Evolutionary conservation across 176 grass and related monocot genomes (phyloP).

Genomic region (Tillandsia leiboldiana): DNA sequence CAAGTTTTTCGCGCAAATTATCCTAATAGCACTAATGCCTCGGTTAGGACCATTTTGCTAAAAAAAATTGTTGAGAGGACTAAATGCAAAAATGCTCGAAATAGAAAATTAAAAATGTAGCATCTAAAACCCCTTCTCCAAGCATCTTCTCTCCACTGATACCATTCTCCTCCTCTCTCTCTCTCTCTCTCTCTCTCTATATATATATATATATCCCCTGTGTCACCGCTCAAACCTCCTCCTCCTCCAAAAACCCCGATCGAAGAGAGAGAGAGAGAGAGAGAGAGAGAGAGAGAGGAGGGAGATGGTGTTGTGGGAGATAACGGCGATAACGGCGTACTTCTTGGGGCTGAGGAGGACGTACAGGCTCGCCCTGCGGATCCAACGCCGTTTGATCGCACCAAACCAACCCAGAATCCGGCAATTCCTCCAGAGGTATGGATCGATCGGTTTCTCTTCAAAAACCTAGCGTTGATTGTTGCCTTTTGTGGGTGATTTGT

Average conservation of each 20-base stretch:
- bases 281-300: neutral
- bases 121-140: no score
- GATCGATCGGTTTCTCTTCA: neutral
- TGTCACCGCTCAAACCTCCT: constrained; percentile 16
- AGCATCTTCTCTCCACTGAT: constrained; percentile 41
- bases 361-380: constrained; percentile 70
- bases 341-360: constrained; percentile 75
- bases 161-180: constrained; percentile 29
- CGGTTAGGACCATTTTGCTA: no score
- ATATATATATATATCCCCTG: neutral
- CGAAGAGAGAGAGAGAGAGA: neutral
- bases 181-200: constrained; percentile 13
- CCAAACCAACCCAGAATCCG: constrained; percentile 58
- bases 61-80: no score
- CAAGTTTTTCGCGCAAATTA: no score
- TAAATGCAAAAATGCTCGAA: no score
- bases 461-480: neutral
- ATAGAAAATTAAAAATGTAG: no score
- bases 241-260: constrained; percentile 6
- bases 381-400: constrained; percentile 74
- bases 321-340: constrained; percentile 88
- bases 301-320: constrained; percentile 90
- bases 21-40: no score
- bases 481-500: neutral
- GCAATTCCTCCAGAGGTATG: constrained; percentile 58